phyloP scores from a whole-genome alignment of 208 protist genomes.

The Novymonas esmeraldas region DNA sequence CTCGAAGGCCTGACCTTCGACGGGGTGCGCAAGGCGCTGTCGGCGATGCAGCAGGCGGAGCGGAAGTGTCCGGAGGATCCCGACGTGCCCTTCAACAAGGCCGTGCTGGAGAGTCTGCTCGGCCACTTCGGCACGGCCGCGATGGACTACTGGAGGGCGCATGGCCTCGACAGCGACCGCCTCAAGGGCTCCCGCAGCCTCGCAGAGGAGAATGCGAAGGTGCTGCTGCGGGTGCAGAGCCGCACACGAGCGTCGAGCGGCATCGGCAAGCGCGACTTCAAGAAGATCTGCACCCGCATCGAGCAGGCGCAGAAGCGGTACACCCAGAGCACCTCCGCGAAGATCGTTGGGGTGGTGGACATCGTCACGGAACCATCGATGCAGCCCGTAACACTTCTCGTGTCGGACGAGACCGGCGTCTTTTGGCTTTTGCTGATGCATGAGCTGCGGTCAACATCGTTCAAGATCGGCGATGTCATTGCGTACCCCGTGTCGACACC shows the following conservation, averaged over 20 bases:
- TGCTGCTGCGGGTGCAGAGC: conserved; percentile 44
- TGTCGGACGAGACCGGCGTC: conserved; percentile 41
- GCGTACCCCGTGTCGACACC: conserved; percentile 35
- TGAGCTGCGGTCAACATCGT: conserved; percentile 42
- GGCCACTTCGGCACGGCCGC: conserved; percentile 71
- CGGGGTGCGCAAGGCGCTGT: conserved; percentile 44
- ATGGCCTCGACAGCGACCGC: conserved; percentile 56
- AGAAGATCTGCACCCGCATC: conserved; percentile 43
- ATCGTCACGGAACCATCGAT: conserved; percentile 64
- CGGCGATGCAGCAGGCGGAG: conserved; percentile 69
- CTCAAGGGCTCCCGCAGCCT: conserved; percentile 50
- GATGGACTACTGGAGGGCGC: conserved; percentile 51
- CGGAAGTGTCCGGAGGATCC: conserved; percentile 52
- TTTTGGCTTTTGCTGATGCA: conserved; percentile 70
- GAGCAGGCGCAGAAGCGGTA: conserved; percentile 55
- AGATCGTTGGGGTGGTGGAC: conserved; percentile 60
- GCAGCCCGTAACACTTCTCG: conserved; percentile 68
- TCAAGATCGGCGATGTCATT: conserved; percentile 71
- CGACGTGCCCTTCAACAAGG: conserved; percentile 85
- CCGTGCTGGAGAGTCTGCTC: conserved; percentile 67
- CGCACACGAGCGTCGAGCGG: conserved; percentile 50
- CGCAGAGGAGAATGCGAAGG: conserved; percentile 50
- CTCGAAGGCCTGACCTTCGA: conserved; percentile 51
- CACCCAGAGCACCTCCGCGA: conserved; percentile 19
- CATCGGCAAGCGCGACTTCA: conserved; percentile 62